Conservation (phyloP, 768 basidiomycete species). For the Termitomyces heimii region DNA sequence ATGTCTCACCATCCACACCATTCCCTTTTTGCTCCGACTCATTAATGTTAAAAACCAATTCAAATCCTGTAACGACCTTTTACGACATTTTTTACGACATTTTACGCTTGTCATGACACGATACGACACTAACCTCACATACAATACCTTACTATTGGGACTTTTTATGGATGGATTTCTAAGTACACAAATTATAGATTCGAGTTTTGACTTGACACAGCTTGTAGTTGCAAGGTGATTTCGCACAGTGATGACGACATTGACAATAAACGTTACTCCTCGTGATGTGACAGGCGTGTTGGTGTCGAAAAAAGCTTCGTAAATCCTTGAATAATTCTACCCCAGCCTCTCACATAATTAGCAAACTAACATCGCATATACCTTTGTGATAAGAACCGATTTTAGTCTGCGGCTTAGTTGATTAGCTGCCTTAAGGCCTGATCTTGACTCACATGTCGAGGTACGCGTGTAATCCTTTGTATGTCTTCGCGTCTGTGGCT, state of each 20-base stretch:
- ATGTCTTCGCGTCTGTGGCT: not conserved
- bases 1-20: conserved; percentile 1
- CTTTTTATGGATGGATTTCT: not conserved
- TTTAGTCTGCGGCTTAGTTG: not conserved
- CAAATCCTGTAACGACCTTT: conserved; percentile 8
- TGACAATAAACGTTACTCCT: not conserved
- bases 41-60: not conserved
- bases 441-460: conserved; percentile 1
- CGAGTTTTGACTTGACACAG: not conserved
- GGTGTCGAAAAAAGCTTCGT: not conserved
- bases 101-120: conserved; percentile 9
- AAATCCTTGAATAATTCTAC: not conserved
- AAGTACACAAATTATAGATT: not conserved
- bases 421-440: not conserved
- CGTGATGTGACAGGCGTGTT: conserved; percentile 8
- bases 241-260: not conserved
- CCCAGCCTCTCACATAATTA: no score
- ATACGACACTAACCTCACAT: not conserved
- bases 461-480: not conserved
- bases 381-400: not conserved
- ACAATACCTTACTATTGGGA: conserved; percentile 1
- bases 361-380: not conserved
- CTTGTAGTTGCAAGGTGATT: not conserved
- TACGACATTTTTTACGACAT: conserved; percentile 13
- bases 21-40: not conserved